phyloP scores from a whole-genome alignment of 176 grass and related monocot genomes.

The Triticum dicoccoides region DNA sequence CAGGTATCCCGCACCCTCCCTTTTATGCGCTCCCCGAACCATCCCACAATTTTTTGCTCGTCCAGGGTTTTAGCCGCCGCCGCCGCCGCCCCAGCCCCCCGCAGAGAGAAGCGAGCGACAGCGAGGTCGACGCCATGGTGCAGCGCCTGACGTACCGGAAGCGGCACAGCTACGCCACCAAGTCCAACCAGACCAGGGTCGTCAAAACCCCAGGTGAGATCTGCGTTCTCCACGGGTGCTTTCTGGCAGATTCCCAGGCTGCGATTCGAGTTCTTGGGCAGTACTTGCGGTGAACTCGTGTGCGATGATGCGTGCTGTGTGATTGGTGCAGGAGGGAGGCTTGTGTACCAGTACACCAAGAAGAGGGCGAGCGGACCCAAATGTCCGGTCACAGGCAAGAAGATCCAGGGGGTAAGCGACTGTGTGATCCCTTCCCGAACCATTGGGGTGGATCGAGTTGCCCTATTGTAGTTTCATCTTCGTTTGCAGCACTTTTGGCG shows the following conservation, averaged over 20 bases:
- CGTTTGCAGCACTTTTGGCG: not conserved
- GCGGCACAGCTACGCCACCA: constrained; percentile 89
- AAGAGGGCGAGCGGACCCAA: constrained; percentile 91
- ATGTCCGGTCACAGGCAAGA: constrained; percentile 86
- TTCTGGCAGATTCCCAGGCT: not conserved
- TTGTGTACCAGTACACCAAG: constrained; percentile 84
- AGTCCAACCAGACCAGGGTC: constrained; percentile 91
- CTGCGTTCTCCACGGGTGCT: not conserved
- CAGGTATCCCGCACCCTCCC: constrained; percentile 3
- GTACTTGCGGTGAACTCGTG: not conserved
- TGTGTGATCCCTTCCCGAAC: not conserved
- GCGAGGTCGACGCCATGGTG: constrained; percentile 53
- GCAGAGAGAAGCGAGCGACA: constrained; percentile 22
- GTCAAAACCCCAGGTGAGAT: constrained; percentile 83
- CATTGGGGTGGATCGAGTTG: not conserved
- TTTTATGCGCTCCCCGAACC: constrained; percentile 29
- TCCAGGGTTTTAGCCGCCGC: constrained; percentile 38
- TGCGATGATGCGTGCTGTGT: not conserved
- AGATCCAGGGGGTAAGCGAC: constrained; percentile 84
- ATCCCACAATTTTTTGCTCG: not conserved
- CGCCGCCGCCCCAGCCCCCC: not conserved
- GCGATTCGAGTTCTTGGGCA: not conserved
- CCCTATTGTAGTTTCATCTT: not conserved
- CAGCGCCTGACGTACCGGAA: constrained; percentile 83
- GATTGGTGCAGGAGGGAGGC: constrained; percentile 60